These are phyloP conservation scores for Sistotremastrum niveocremeum DNA, from an alignment of 768 basidiomycete species.

Conservation along the genomic window DNA sequence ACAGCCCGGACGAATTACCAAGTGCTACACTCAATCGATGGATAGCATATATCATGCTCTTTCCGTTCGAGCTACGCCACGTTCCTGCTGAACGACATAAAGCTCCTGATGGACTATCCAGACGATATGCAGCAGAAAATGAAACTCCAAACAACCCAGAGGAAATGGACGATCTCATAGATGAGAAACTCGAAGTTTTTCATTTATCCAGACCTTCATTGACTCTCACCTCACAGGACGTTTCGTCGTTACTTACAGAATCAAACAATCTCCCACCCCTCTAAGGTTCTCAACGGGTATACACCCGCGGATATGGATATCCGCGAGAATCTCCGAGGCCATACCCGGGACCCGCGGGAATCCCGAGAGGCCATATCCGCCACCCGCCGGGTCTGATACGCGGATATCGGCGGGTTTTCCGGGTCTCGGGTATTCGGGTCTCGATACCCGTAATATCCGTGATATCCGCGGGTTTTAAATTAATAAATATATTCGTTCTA, in stretches of 20 bases:
- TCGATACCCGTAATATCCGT: too few relatives aligned
- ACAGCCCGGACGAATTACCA: conserved; percentile 23
- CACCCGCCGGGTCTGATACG: too few relatives aligned
- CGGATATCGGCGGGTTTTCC: too few relatives aligned
- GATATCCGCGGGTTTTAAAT: too few relatives aligned
- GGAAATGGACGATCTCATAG: conserved; percentile 4
- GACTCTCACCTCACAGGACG: neutral
- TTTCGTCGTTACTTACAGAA: neutral
- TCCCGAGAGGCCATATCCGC: too few relatives aligned
- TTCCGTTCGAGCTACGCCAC: conserved; percentile 24
- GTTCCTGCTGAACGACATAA: conserved; percentile 20
- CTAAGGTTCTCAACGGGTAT: neutral
- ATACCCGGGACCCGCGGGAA: too few relatives aligned
- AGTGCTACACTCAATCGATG: conserved; percentile 27
- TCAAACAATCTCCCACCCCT: too few relatives aligned
- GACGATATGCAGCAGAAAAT: conserved; percentile 1
- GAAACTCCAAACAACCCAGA: conserved; percentile 8
- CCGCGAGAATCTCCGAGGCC: neutral
- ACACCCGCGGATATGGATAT: neutral
- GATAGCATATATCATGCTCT: conserved; percentile 27
- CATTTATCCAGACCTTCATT: neutral
- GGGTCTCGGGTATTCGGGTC: too few relatives aligned
- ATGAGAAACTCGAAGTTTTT: too few relatives aligned
- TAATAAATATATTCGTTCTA: too few relatives aligned
- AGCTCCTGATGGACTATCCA: conserved; percentile 27